Base-by-base conservation (phyloP, 768 basidiomycete species). In the Paxillus rubicundulus region DNA sequence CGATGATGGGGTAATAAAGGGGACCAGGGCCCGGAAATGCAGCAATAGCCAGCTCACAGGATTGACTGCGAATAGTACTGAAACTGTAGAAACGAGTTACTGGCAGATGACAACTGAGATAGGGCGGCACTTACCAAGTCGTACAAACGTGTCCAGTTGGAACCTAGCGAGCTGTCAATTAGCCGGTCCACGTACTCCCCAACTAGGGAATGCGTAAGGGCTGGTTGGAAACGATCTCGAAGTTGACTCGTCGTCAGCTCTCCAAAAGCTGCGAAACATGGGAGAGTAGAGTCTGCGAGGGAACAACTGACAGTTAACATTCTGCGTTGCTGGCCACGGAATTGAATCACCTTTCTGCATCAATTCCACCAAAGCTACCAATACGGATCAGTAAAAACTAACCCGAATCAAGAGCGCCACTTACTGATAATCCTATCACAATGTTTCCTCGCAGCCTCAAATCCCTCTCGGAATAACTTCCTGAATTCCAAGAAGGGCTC, bases 61-160 rank as follows among this genome's bases (percentile, higher is more conserved):
- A 93, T 92, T 47, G 89, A 92, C 68, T 95, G 92, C 21, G 91
- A 92, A 68, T 93, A 93, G 66, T 94, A 95, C 77, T 95, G 92
- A 72, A 87, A 95, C 92, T 94, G 61, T 32, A 47, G 20, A 32
- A 17, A 47, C 18, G 28, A 28, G 34, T 30, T 33, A 51, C 21
- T 12, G 32, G 27, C 36, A 52, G 57, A 43, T 36, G 12, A 51
- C 27, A 13, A 21, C 7, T 8, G 13, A 18, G 39, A 32, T 37
- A 10, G 36, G 33, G 58, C 30, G 24, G 37, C 30, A 63, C 87
- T 63, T 63, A 92, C 91, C 54, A 92, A 97, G 70, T 99, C 97
- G 67, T 99, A 99, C 32, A 98, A 70, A 59, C 94, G 79, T 34
- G 97, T 98, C 88, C 95, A 98, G 56, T 90, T 86, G 30, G 92